Evolutionary conservation across 495 filamentous ascomycete genomes (phyloP).

Genomic region (Letharia columbiana): DNA sequence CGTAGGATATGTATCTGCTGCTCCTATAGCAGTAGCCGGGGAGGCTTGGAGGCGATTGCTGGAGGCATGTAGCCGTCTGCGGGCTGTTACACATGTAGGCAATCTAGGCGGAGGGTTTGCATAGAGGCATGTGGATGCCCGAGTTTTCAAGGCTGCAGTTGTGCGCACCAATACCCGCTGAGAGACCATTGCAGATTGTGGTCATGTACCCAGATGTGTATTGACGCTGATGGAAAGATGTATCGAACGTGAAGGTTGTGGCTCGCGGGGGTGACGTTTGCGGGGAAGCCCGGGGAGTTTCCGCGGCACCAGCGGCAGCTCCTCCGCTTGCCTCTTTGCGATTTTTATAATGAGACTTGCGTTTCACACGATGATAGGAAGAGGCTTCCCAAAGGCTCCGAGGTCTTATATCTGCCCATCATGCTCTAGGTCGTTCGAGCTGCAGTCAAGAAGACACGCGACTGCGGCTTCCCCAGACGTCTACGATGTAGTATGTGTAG

Average conservation of each 20-base stretch:
- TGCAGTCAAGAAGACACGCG: slow-evolving; percentile 17
- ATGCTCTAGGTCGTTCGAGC: slow-evolving; percentile 15
- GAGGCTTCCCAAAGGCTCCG: not conserved
- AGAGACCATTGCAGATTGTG: not conserved
- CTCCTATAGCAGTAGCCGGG: slow-evolving; percentile 45
- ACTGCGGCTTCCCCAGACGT: slow-evolving; percentile 34
- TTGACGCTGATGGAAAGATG: not conserved
- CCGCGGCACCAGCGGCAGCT: not conserved
- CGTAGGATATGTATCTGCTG: slow-evolving; percentile 66
- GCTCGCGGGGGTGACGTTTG: not conserved
- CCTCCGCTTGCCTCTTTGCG: not conserved
- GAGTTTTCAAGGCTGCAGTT: not conserved
- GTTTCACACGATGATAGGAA: not conserved
- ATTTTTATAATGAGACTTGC: not conserved
- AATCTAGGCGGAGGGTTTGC: not conserved
- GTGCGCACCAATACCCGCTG: not conserved
- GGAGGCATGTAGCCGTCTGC: slow-evolving; percentile 9
- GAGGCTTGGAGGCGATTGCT: slow-evolving; percentile 23
- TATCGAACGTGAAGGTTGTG: not conserved
- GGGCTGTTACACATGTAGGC: not conserved
- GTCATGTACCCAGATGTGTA: not conserved
- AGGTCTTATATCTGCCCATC: slow-evolving; percentile 19
- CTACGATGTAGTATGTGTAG: slow-evolving; percentile 93
- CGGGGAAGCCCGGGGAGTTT: not conserved
- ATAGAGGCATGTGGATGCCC: not conserved